Evolutionary conservation across 2,329 filamentous ascomycete genomes (phyloP).

Genomic region (Xylaria hypoxylon): DNA sequence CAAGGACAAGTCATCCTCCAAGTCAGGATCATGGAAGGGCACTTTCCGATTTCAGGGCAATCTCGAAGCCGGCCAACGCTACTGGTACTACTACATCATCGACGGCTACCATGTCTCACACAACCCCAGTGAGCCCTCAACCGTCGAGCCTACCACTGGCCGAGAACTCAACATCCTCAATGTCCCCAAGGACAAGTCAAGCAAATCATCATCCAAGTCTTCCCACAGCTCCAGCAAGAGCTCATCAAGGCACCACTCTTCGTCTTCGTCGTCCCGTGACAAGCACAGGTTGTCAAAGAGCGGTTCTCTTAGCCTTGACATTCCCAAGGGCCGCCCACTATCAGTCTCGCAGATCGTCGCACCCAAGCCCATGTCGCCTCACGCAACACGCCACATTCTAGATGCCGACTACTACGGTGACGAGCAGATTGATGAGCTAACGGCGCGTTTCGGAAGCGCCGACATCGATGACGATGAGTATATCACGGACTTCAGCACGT

Average conservation of each 20-base stretch:
- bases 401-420: slow-evolving; percentile 80
- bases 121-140: slow-evolving; percentile 90
- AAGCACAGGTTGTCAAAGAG: slow-evolving; percentile 62
- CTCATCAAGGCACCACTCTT: slow-evolving; percentile 53
- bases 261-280: slow-evolving; percentile 54
- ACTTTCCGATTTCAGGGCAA: slow-evolving; percentile 96
- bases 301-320: slow-evolving; percentile 68
- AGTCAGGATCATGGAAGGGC: slow-evolving; percentile 93
- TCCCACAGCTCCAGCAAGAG: slow-evolving; percentile 61
- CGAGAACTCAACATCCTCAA: slow-evolving; percentile 98
- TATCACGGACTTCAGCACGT: slow-evolving; percentile 65
- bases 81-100: slow-evolving; percentile 99
- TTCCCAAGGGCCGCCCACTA: slow-evolving; percentile 89
- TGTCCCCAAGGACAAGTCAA: slow-evolving; percentile 71
- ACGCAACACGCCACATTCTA: slow-evolving; percentile 88
- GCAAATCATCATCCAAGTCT: slow-evolving; percentile 60
- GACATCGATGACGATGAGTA: slow-evolving; percentile 69
- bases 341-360: slow-evolving; percentile 90
- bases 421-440: slow-evolving; percentile 81
- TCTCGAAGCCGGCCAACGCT: slow-evolving; percentile 88
- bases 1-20: slow-evolving; percentile 84
- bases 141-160: slow-evolving; percentile 94
- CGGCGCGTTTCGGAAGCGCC: slow-evolving; percentile 75
- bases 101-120: slow-evolving; percentile 98
- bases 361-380: slow-evolving; percentile 88